These are phyloP conservation scores for Trametes sanguinea DNA, from an alignment of 768 basidiomycete species.

Conservation along the genomic window DNA sequence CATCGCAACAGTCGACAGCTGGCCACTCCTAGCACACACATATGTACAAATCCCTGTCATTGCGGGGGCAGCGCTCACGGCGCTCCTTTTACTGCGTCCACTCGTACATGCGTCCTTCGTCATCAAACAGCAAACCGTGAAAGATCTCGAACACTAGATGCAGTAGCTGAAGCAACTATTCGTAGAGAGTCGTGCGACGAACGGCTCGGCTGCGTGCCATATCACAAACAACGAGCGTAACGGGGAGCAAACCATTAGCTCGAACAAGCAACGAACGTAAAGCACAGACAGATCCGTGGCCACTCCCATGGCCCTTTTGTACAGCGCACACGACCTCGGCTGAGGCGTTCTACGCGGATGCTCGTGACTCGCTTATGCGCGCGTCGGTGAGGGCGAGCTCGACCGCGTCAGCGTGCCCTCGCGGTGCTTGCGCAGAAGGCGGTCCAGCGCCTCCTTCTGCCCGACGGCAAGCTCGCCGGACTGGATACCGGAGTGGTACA, in stretches of 20 bases:
- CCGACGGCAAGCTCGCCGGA: constrained; percentile 91
- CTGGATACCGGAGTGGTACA: constrained; percentile 93
- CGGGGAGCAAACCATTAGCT: constrained; percentile 11
- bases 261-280: constrained; percentile 12
- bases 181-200: neutral
- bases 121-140: constrained; percentile 3
- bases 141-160: neutral
- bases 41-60: constrained; percentile 14
- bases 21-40: neutral
- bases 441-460: constrained; percentile 90
- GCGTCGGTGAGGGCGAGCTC: constrained; percentile 14
- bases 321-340: neutral
- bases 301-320: constrained; percentile 17
- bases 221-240: constrained; percentile 5
- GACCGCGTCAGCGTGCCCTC: constrained; percentile 29
- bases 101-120: constrained; percentile 22
- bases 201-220: neutral
- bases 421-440: constrained; percentile 79
- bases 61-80: neutral
- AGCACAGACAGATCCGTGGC: constrained; percentile 18
- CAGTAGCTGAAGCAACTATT: neutral
- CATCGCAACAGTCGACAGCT: neutral
- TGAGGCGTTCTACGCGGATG: neutral
- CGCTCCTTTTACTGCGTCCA: constrained; percentile 20
- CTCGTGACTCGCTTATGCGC: neutral